Percentiles rank a stretch among this genome's conserved stretches.
phyloP scores from a whole-genome alignment of 1,284 basidiomycete species.

The Ganoderma lingzhi region DNA sequence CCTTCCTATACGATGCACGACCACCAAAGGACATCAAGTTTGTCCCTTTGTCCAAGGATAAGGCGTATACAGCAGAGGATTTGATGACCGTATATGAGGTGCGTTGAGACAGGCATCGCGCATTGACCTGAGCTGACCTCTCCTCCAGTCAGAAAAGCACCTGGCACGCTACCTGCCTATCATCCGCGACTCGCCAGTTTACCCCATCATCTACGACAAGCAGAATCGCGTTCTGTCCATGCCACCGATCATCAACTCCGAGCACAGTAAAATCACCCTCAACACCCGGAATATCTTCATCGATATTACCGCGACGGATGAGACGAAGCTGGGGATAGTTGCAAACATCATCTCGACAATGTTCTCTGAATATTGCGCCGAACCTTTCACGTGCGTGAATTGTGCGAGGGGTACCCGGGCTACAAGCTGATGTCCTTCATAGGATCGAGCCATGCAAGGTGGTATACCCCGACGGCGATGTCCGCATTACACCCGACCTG shows the following conservation, averaged over 20 bases:
- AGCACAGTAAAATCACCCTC: conserved; percentile 96
- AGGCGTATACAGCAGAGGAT: conserved; percentile 82
- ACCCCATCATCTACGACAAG: conserved; percentile 97
- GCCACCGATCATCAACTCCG: conserved; percentile 98
- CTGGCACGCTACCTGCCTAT: conserved; percentile 91
- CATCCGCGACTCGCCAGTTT: conserved; percentile 94
- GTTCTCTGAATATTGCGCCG: conserved; percentile 97
- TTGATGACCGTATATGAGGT: conserved; percentile 94
- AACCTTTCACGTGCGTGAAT: conserved; percentile 85
- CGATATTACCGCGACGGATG: conserved; percentile 97
- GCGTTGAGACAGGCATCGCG: conserved; percentile 25
- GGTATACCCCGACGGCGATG: conserved; percentile 79
- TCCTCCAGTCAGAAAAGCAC: conserved; percentile 88
- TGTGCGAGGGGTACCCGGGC: background rate
- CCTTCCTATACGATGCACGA: conserved; percentile 93
- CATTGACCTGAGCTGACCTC: background rate
- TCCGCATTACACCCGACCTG: conserved; percentile 85
- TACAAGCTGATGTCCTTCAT: conserved; percentile 8
- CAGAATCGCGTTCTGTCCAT: conserved; percentile 91
- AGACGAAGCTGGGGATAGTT: conserved; percentile 96
- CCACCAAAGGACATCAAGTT: conserved; percentile 93
- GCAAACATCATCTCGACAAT: conserved; percentile 94
- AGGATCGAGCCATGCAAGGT: conserved; percentile 93
- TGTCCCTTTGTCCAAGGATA: conserved; percentile 81
- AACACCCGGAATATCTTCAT: conserved; percentile 97